Evolutionary conservation across 2,329 filamentous ascomycete genomes (phyloP), one percentile per base, ranked within the genome.

Genomic region (Aspergillus latus): DNA sequence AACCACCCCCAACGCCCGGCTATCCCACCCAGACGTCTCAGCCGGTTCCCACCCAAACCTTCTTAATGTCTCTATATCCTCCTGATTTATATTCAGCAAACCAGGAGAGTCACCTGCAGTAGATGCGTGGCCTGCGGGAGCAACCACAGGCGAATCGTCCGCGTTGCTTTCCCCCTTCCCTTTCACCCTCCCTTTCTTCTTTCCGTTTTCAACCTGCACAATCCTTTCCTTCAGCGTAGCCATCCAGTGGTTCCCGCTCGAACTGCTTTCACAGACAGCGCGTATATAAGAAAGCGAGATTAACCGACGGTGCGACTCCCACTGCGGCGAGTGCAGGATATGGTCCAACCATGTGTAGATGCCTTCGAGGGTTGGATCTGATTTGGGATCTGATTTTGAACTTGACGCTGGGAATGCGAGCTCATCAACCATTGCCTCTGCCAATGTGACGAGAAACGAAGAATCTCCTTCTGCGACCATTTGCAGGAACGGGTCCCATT

Each of bases 341-440:
- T 82, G 79, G 7, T 75, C 61, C 28, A 82, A 62, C 82, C 82
- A 84, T 34, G 75, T 66, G 58, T 73, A 78, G 32, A 79, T 52
- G 1, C 73, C 78, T 66, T 83, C 78, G 36, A 66, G 66, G 5
- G 65, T 61, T 0, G 72, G 65, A 58, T 76, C 66, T 28, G 59
- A 45, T 29, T 68, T 63, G 32, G 58, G 28, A 56, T 66, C 53
- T 42, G 59, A 26, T 54, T 65, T 53, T 42, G 59, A 39, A 34
- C 54, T 53, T 30, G 62, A 53, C 45, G 49, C 53, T 29, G 62
- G 52, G 48, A 67, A 66, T 1, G 70, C 69, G 53, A 81, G 64
- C 9, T 61, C 57, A 21, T 69, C 57, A 5, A 74, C 66, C 62
- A 82, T 66, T 30, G 68, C 66, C 32, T 74, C 71, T 2, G 72